Conservation (phyloP, 2,329 filamentous ascomycete species). For the Alternaria sp. region DNA sequence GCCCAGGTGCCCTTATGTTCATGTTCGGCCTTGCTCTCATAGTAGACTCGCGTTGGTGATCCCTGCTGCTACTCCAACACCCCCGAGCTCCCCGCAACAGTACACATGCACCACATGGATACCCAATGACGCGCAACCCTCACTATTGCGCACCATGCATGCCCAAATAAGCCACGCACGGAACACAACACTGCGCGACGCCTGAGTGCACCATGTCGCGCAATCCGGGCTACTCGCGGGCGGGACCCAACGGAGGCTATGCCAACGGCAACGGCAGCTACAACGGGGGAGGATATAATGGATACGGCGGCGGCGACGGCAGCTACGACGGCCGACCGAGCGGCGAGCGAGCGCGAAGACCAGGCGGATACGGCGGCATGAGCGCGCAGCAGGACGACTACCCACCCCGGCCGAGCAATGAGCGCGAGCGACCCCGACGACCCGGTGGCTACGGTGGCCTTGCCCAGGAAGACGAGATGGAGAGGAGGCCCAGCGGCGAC, state of each 20-base stretch:
- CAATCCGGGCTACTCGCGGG: constrained; percentile 40
- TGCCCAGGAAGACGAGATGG: constrained; percentile 34
- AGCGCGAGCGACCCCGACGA: constrained; percentile 26
- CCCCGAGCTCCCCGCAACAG: constrained; percentile 38
- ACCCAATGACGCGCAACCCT: constrained; percentile 18
- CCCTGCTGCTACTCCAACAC: constrained; percentile 30
- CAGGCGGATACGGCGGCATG: constrained; percentile 40
- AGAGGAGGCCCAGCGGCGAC: constrained; percentile 31
- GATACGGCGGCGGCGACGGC: constrained; percentile 25
- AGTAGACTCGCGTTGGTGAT: constrained; percentile 4
- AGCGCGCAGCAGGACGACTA: constrained; percentile 25
- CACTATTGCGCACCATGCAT: constrained; percentile 24
- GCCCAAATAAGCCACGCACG: neutral
- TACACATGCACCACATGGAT: constrained; percentile 3
- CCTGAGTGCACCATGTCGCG: constrained; percentile 43
- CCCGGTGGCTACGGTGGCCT: constrained; percentile 38
- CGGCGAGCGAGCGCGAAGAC: constrained; percentile 38
- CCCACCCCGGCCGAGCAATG: constrained; percentile 24
- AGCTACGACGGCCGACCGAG: constrained; percentile 29
- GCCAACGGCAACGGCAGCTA: constrained; percentile 37
- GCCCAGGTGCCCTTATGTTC: neutral
- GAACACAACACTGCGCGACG: constrained; percentile 9
- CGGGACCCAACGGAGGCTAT: constrained; percentile 45
- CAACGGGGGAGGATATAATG: constrained; percentile 28
- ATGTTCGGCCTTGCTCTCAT: neutral